Conservation (phyloP, 2,329 filamentous ascomycete species). For the Onygenales sp. region DNA sequence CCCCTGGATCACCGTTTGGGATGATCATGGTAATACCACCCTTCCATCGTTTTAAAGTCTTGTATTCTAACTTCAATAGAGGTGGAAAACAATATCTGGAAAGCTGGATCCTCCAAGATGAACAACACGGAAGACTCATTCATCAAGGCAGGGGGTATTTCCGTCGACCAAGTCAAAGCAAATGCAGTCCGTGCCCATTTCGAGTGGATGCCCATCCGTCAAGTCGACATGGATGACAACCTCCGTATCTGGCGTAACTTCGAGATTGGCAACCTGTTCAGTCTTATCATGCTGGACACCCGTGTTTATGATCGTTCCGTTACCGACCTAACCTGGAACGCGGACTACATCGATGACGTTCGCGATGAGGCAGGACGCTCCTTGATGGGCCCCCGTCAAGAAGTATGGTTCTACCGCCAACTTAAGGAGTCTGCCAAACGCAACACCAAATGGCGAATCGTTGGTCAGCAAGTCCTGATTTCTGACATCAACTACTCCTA, state of each 20-base stretch:
- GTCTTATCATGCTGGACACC: constrained; percentile 61
- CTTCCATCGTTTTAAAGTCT: background rate
- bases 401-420: constrained; percentile 62
- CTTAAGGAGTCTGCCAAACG: constrained; percentile 50
- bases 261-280: constrained; percentile 55
- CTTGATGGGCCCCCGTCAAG: constrained; percentile 63
- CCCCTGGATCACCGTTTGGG: constrained; percentile 57
- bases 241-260: constrained; percentile 60
- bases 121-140: constrained; percentile 62
- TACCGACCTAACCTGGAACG: constrained; percentile 50
- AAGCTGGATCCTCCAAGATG: constrained; percentile 49
- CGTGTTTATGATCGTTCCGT: constrained; percentile 59
- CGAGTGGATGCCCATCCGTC: constrained; percentile 55
- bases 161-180: constrained; percentile 63
- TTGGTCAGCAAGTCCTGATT: constrained; percentile 55
- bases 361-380: constrained; percentile 57
- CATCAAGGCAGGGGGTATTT: constrained; percentile 48
- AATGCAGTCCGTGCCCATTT: constrained; percentile 64
- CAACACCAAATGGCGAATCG: constrained; percentile 60
- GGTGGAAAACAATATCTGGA: constrained; percentile 57
- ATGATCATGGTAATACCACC: constrained; percentile 43
- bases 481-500: constrained; percentile 21
- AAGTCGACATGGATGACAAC: constrained; percentile 60
- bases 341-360: constrained; percentile 52
- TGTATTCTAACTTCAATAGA: constrained; percentile 24